Evolutionary conservation across 176 grass and related monocot species (phyloP).

Genomic region (Bromus sterilis): DNA sequence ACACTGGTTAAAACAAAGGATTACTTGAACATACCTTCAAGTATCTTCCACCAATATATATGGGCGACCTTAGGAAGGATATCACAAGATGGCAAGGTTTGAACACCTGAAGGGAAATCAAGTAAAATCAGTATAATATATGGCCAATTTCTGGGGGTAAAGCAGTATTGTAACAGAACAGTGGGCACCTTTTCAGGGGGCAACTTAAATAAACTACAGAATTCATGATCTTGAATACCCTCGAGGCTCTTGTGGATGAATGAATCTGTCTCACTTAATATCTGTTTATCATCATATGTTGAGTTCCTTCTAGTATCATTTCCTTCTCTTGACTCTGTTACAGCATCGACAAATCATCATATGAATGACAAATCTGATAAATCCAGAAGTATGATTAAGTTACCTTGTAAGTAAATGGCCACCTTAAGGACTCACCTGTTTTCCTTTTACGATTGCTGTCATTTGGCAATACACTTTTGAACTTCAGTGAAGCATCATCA

Average conservation of each 20-base stretch:
- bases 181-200: constrained; percentile 61
- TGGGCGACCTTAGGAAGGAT: constrained; percentile 56
- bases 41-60: constrained; percentile 91
- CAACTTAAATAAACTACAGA: constrained; percentile 46
- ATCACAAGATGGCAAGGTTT: constrained; percentile 59
- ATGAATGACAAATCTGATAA: not conserved
- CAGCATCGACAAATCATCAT: constrained; percentile 1
- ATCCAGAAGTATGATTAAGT: not conserved
- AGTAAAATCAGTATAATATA: constrained; percentile 12
- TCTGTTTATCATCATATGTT: constrained; percentile 34
- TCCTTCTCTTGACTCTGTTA: constrained; percentile 42
- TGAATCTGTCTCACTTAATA: constrained; percentile 47
- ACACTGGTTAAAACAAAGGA: not conserved
- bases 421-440: constrained; percentile 28
- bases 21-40: constrained; percentile 58
- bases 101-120: constrained; percentile 35
- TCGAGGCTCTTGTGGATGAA: constrained; percentile 56
- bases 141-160: not conserved
- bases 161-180: not conserved
- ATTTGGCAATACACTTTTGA: constrained; percentile 48
- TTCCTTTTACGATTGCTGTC: constrained; percentile 40
- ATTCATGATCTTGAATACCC: constrained; percentile 58
- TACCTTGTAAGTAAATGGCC: not conserved
- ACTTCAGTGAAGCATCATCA: constrained; percentile 54
- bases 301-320: constrained; percentile 27